These are phyloP conservation scores for Vitis hybrid DNA, from an alignment of 177 flowering plant species.

Conservation along the genomic window DNA sequence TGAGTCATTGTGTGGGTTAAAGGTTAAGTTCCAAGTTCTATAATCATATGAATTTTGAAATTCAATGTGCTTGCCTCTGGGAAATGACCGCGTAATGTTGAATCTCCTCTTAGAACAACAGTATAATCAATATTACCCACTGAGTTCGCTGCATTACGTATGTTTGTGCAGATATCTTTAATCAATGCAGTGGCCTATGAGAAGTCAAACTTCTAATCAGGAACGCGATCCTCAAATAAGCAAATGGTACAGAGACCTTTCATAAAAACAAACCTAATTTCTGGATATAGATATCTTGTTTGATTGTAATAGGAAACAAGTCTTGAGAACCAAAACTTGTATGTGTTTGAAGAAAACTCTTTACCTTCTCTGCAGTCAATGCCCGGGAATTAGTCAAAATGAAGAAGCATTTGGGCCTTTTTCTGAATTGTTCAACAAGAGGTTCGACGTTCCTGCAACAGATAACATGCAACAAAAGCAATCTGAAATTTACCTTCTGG, in stretches of 20 bases:
- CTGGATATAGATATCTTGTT: neutral
- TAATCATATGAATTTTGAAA: neutral
- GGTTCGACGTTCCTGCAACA: constrained; percentile 73
- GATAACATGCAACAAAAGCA: neutral
- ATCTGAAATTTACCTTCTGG: neutral
- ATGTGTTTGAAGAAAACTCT: constrained; percentile 3
- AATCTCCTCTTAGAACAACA: constrained; percentile 96
- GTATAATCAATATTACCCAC: constrained; percentile 60
- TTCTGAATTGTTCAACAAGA: constrained; percentile 71
- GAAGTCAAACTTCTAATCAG: constrained; percentile 9
- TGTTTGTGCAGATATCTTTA: constrained; percentile 74
- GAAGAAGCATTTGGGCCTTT: constrained; percentile 82
- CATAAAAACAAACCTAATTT: constrained; percentile 1
- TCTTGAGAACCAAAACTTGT: neutral
- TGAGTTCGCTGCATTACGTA: constrained; percentile 63
- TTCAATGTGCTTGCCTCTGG: constrained; percentile 72
- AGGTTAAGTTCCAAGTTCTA: neutral
- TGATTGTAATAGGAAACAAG: neutral
- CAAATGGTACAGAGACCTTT: constrained; percentile 3
- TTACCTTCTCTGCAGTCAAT: constrained; percentile 86
- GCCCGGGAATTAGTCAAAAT: constrained; percentile 95
- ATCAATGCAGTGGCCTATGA: constrained; percentile 75
- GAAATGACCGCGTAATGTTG: constrained; percentile 97
- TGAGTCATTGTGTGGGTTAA: constrained; percentile 2
- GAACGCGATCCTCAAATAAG: constrained; percentile 4